Conservation (phyloP, 139 green algal species). For the Diplosphaera chodatii region DNA sequence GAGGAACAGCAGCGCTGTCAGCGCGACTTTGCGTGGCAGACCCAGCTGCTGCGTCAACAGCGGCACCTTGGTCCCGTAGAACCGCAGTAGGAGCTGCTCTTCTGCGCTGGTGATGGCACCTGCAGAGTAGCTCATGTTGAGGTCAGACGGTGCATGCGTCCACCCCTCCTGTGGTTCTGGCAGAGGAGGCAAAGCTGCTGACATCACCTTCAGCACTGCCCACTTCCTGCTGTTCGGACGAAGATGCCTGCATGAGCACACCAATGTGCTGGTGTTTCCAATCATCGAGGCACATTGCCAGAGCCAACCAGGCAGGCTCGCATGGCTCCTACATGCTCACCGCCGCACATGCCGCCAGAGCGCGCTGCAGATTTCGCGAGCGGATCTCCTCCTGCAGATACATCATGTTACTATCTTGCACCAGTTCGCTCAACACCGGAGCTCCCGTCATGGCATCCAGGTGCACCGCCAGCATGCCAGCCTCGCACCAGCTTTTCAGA, state of each 20-base stretch:
- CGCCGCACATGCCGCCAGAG: no score
- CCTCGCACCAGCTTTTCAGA: slow-evolving; percentile 26
- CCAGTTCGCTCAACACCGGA: no score
- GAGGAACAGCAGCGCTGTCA: slow-evolving; percentile 56
- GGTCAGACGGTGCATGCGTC: neutral
- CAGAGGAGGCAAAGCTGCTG: no score
- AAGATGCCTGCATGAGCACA: no score
- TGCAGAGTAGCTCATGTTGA: no score
- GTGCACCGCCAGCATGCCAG: neutral
- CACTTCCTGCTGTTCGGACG: no score
- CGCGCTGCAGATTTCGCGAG: slow-evolving; percentile 2
- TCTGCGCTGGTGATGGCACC: slow-evolving; percentile 26
- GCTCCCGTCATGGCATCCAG: neutral
- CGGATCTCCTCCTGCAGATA: slow-evolving; percentile 18
- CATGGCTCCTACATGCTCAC: no score
- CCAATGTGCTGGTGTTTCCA: no score
- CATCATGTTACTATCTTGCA: no score
- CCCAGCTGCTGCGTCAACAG: slow-evolving; percentile 33
- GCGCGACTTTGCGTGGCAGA: slow-evolving; percentile 59
- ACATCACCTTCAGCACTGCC: no score
- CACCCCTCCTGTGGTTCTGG: neutral
- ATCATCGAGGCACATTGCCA: no score
- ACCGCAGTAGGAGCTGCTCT: slow-evolving; percentile 37
- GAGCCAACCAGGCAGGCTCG: no score
- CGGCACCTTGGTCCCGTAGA: slow-evolving; percentile 40